Conservation (phyloP, 2,329 filamentous ascomycete species). For the Neopestalotiopsis clavispora region DNA sequence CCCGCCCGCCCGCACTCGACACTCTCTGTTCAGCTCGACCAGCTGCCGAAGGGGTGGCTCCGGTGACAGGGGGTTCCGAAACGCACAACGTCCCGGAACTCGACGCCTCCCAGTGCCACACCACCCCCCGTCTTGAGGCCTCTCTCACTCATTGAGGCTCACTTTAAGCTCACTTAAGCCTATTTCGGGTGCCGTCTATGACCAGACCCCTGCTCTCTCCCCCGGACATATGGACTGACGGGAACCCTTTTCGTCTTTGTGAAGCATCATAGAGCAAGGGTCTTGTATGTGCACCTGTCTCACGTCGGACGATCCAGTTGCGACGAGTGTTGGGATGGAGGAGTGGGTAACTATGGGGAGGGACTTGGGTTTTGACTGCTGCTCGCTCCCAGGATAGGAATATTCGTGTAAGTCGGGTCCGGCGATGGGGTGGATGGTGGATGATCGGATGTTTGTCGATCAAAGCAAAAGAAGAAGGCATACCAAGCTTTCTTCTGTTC, state of each 20-base stretch:
- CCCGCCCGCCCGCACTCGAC: not conserved
- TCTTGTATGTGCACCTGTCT: conserved; percentile 9
- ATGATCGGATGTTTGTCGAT: not conserved
- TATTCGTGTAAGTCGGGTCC: conserved; percentile 1
- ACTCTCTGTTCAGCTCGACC: not conserved
- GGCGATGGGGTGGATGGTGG: not conserved
- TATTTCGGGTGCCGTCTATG: not conserved
- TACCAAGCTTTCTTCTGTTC: conserved; percentile 1
- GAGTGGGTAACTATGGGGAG: not conserved
- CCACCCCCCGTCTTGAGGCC: not conserved
- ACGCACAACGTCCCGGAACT: conserved; percentile 18
- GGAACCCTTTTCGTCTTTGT: not conserved
- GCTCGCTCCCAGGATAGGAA: not conserved
- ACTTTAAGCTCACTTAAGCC: not conserved
- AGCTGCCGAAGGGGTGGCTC: conserved; percentile 4
- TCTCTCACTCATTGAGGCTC: not conserved
- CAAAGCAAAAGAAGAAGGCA: not conserved
- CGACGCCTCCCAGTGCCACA: no score
- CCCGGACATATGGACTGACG: not conserved
- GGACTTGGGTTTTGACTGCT: not conserved
- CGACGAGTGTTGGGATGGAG: not conserved
- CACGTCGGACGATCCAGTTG: conserved; percentile 13
- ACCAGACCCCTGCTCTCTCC: not conserved
- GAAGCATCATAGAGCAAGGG: not conserved
- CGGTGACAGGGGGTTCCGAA: conserved; percentile 19